Evolutionary conservation across 225 moss, liverwort and hornwort genomes (phyloP), one percentile per base, ranked within the genome.

Genomic region (Pleurozium schreberi): DNA sequence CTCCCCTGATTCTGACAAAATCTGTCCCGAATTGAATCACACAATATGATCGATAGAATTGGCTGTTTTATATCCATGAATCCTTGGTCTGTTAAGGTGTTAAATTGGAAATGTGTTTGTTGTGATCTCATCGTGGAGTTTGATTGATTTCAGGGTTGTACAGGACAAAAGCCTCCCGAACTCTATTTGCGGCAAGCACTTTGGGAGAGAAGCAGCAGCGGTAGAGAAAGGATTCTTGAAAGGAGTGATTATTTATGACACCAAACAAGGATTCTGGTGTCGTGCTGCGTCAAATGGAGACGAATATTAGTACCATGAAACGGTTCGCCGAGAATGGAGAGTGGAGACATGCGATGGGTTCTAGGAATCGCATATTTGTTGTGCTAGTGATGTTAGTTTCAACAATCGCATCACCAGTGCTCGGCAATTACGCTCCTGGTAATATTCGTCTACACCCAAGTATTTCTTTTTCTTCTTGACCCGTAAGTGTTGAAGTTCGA

Each of bases 401-500:
- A 65, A 69, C 40, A 73, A 76, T 87, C 20, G 61, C 87, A 85
- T 85, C 89, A 55, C 91, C 91, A 45, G 91, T 73, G 42, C 87
- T 91, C 78, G 88, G 92, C 82, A 77, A 91, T 86, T 91, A 91
- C 49, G 90, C 92, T 33, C 74, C 92, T 83, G 93, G 93, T 93
- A 84, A 84, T 55, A 85, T 74, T 75, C 61, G 49, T 18, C 53
- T 58, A 42, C 78, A 38, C 79, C 36, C 25, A 17, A 43, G 14
- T 26, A 10, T 18, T 22, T 62, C 16, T 47, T 58, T 42, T 71
- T 49, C n/a, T 67, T 62, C 22, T 42, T 87, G 31, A 31, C 2
- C 64, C 7, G 34, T 34, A 43, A 18, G 23, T 43, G 55, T 42
- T 34, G 16, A 62, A 31, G n/a, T 63, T 63, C 47, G 14, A 47